Conservation (phyloP, 768 basidiomycete species). For the Suillus discolor region DNA sequence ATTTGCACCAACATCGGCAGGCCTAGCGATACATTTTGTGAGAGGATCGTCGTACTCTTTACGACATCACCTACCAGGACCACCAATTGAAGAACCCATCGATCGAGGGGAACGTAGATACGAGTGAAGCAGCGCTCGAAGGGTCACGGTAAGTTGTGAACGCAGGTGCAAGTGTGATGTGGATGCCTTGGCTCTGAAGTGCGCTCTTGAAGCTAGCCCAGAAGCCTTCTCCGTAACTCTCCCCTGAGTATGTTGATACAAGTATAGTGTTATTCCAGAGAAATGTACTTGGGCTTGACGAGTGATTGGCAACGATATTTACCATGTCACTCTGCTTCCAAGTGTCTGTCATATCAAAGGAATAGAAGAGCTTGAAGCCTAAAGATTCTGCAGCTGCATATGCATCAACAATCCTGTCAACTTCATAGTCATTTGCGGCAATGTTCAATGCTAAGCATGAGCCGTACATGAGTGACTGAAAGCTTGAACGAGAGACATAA, state of each 20-base stretch:
- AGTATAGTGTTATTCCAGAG: conserved; percentile 26
- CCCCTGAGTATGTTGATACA: conserved; percentile 41
- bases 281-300: conserved; percentile 32
- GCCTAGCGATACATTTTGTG: conserved; percentile 14
- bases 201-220: conserved; percentile 18
- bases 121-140: conserved; percentile 16
- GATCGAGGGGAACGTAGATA: conserved; percentile 25
- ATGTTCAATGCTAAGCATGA: conserved; percentile 28
- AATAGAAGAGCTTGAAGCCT: conserved; percentile 40
- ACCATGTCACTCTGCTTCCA: conserved; percentile 35
- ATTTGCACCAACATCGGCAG: conserved; percentile 21
- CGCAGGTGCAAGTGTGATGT: conserved; percentile 34
- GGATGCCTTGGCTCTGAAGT: conserved; percentile 23
- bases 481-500: background rate
- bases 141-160: conserved; percentile 33
- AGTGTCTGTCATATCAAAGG: conserved; percentile 23
- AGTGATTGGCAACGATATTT: conserved; percentile 21
- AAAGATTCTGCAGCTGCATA: conserved; percentile 35
- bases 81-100: conserved; percentile 40
- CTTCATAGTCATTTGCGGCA: conserved; percentile 27
- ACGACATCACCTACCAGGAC: conserved; percentile 27
- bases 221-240: conserved; percentile 34
- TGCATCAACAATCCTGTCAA: conserved; percentile 32
- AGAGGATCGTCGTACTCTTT: background rate
- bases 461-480: background rate